These are phyloP conservation scores for Lodderomyces elongisporus DNA, from an alignment of 1,139 yeast species.

Conservation along the genomic window DNA sequence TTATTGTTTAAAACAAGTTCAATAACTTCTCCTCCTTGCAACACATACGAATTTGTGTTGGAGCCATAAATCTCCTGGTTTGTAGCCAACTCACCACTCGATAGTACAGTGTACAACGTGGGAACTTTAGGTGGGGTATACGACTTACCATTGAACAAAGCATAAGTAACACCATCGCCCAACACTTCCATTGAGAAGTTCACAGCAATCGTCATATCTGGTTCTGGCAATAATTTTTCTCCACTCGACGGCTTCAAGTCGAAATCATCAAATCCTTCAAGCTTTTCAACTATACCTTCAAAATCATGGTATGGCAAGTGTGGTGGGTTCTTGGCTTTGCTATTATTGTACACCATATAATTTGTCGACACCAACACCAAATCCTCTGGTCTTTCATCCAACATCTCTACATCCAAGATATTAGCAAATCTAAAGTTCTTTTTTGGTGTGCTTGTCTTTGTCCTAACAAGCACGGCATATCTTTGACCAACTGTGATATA, in stretches of 20 bases:
- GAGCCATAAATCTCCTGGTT: constrained; percentile 56
- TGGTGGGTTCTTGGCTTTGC: constrained; percentile 37
- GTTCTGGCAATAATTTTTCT: constrained; percentile 50
- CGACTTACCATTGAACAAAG: constrained; percentile 83
- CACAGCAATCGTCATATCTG: constrained; percentile 61
- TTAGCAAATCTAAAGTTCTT: constrained; percentile 76
- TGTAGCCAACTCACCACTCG: constrained; percentile 52
- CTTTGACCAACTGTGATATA: constrained; percentile 78
- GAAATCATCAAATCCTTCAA: constrained; percentile 61
- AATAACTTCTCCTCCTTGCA: constrained; percentile 62
- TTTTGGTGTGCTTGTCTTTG: constrained; percentile 53
- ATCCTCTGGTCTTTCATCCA: constrained; percentile 64
- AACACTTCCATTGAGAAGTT: constrained; percentile 76
- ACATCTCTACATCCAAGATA: constrained; percentile 70
- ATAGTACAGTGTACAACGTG: constrained; percentile 65
- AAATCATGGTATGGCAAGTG: constrained; percentile 15
- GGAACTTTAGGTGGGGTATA: constrained; percentile 81
- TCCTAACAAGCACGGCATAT: constrained; percentile 64
- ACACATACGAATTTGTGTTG: constrained; percentile 67
- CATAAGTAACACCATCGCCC: constrained; percentile 79
- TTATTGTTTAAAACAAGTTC: constrained; percentile 66
- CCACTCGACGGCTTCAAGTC: constrained; percentile 53
- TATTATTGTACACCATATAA: constrained; percentile 55
- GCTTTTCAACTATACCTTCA: constrained; percentile 39
- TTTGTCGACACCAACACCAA: constrained; percentile 67